Percentiles rank a stretch among this genome's conserved stretches.
Evolutionary conservation across 768 basidiomycete species (phyloP).

Genomic region (Mycena indigotica): DNA sequence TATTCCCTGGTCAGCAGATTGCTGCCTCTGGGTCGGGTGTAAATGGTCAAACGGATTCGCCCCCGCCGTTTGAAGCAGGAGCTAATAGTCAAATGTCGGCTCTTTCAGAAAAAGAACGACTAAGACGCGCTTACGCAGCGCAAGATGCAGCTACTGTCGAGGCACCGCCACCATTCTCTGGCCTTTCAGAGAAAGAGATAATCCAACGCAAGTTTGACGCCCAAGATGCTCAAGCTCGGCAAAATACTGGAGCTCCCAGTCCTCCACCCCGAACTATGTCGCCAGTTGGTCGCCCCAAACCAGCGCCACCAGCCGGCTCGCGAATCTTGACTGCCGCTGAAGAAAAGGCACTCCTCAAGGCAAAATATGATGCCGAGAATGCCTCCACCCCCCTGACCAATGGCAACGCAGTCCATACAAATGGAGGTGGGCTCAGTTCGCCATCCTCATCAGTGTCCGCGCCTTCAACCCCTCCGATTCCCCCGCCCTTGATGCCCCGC

Average conservation of each 20-base stretch:
- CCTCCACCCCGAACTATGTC: slow-evolving; percentile 21
- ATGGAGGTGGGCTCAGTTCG: slow-evolving; percentile 18
- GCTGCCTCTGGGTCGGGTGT: slow-evolving; percentile 32
- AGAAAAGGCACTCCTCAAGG: slow-evolving; percentile 72
- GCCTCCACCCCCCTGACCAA: slow-evolving; percentile 27
- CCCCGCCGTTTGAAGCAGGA: slow-evolving; percentile 56
- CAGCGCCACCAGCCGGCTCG: slow-evolving; percentile 33
- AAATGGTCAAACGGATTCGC: slow-evolving; percentile 37
- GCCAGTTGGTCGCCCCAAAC: slow-evolving; percentile 34
- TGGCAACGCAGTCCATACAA: slow-evolving; percentile 27
- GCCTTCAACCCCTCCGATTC: slow-evolving; percentile 38
- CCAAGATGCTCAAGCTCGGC: slow-evolving; percentile 46
- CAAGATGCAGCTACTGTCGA: slow-evolving; percentile 59
- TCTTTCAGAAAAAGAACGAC: slow-evolving; percentile 67
- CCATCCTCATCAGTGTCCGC: slow-evolving; percentile 24
- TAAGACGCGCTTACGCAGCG: slow-evolving; percentile 65
- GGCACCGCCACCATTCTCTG: slow-evolving; percentile 29
- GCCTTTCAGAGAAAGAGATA: slow-evolving; percentile 57
- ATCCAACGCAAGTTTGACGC: slow-evolving; percentile 58
- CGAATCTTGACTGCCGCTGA: slow-evolving; percentile 67
- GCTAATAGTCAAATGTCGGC: slow-evolving; percentile 40
- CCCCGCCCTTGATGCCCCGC: slow-evolving; percentile 74
- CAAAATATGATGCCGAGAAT: slow-evolving; percentile 60
- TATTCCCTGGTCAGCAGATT: slow-evolving; percentile 49
- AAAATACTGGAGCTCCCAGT: slow-evolving; percentile 26